Conservation (phyloP, 768 basidiomycete genomes). For the Brasilioporus rufonigricans region DNA sequence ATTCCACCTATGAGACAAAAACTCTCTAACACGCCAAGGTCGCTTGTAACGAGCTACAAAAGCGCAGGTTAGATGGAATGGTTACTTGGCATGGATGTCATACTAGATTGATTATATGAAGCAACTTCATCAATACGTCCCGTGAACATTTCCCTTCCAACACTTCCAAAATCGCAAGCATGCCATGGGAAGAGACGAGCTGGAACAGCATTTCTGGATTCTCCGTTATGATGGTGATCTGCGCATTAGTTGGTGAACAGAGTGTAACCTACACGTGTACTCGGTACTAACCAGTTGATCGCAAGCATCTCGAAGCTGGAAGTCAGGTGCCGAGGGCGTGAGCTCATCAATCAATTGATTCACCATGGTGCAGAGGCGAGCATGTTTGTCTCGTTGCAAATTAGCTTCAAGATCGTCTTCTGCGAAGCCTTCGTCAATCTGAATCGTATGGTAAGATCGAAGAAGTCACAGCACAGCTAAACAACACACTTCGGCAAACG, state of each 20-base stretch:
- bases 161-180: conserved; percentile 93
- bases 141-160: conserved; percentile 83
- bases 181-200: conserved; percentile 89
- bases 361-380: conserved; percentile 77
- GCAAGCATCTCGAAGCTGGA: conserved; percentile 79
- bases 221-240: conserved; percentile 77
- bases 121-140: conserved; percentile 79
- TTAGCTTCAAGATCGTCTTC: conserved; percentile 93
- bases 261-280: neutral
- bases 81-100: neutral
- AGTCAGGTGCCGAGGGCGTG: conserved; percentile 76
- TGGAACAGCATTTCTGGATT: conserved; percentile 85
- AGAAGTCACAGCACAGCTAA: neutral
- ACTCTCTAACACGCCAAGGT: conserved; percentile 86
- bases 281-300: conserved; percentile 70
- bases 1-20: conserved; percentile 96
- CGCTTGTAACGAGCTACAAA: conserved; percentile 58
- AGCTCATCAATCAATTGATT: conserved; percentile 86
- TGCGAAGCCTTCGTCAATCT: conserved; percentile 92
- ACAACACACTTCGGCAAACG: conserved; percentile 80
- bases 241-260: neutral
- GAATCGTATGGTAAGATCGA: conserved; percentile 5
- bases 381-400: conserved; percentile 89
- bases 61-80: neutral
- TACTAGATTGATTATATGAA: conserved; percentile 90